phyloP scores from a whole-genome alignment of 2,329 filamentous ascomycete species.

The Penicillium sp. region DNA sequence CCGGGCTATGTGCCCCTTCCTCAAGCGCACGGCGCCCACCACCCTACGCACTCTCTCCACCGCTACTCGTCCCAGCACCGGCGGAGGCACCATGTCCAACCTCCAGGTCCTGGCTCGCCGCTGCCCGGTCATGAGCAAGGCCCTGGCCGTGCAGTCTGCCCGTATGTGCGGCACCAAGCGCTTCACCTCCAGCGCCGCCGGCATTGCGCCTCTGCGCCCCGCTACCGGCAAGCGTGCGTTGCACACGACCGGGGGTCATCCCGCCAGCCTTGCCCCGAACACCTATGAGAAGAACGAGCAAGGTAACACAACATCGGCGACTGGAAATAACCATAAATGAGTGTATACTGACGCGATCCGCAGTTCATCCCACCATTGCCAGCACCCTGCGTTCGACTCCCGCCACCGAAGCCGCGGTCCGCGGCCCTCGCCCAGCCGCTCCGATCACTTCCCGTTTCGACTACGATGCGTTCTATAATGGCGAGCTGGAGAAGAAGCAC shows the following conservation, averaged over 20 bases:
- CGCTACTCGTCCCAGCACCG: slow-evolving; percentile 66
- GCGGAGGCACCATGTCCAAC: slow-evolving; percentile 94
- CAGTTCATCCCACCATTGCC: slow-evolving; percentile 30
- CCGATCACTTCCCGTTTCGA: slow-evolving; percentile 68
- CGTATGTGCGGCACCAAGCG: slow-evolving; percentile 43
- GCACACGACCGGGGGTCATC: slow-evolving; percentile 76
- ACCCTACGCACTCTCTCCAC: slow-evolving; percentile 85
- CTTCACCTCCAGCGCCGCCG: slow-evolving; percentile 41
- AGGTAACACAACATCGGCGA: slow-evolving; percentile 41
- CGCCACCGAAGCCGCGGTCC: slow-evolving; percentile 31
- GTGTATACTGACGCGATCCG: slow-evolving; percentile 14
- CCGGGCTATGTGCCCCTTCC: slow-evolving; percentile 94
- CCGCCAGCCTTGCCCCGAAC: slow-evolving; percentile 72
- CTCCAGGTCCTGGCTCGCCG: slow-evolving; percentile 90
- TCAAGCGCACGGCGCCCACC: slow-evolving; percentile 90
- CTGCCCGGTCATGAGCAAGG: slow-evolving; percentile 99
- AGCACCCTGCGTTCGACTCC: slow-evolving; percentile 28
- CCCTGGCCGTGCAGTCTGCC: slow-evolving; percentile 76
- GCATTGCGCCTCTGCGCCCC: slow-evolving; percentile 47
- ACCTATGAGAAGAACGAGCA: slow-evolving; percentile 53
- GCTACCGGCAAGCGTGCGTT: slow-evolving; percentile 68
- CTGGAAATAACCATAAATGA: background rate
- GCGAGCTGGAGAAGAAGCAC: slow-evolving; percentile 96
- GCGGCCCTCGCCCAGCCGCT: slow-evolving; percentile 52
- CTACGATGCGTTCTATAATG: slow-evolving; percentile 85